Percentiles rank a stretch among this genome's conserved stretches.
Evolutionary conservation across 805 yeast species (phyloP).

Genomic region (Kluyveromyces nonfermentans): DNA sequence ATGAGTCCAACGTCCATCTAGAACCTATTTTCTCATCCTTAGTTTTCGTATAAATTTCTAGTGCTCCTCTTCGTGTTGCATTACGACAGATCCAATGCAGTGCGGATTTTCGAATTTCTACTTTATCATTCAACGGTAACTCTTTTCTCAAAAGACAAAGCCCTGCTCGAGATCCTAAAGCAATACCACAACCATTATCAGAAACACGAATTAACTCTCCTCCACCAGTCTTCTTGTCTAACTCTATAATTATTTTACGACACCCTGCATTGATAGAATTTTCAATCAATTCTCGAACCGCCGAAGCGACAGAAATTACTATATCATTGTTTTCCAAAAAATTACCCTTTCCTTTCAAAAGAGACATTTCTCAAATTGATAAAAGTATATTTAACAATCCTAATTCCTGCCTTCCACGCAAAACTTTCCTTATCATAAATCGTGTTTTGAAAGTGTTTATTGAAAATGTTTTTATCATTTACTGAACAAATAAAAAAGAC

Average conservation of each 20-base stretch:
- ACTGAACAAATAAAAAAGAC: no score
- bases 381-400: no score
- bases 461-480: no score
- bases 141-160: constrained; percentile 24
- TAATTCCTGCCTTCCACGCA: no score
- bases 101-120: constrained; percentile 24
- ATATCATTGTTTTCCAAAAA: background rate
- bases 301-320: constrained; percentile 14
- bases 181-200: constrained; percentile 37
- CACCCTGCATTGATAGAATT: constrained; percentile 33
- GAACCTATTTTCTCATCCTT: constrained; percentile 26
- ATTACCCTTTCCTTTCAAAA: background rate
- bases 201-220: constrained; percentile 24
- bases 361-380: background rate
- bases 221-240: constrained; percentile 34
- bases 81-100: constrained; percentile 31
- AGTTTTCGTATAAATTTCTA: constrained; percentile 28
- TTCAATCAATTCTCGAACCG: constrained; percentile 34
- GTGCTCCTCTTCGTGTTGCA: constrained; percentile 14
- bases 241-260: constrained; percentile 28
- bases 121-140: background rate
- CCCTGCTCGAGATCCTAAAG: constrained; percentile 19
- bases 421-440: no score
- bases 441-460: no score
- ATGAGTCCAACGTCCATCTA: constrained; percentile 28